A percentile compares a stretch with the other conserved stretches of the same genome.
These are phyloP conservation scores for Chytridium lagenaria DNA, from an alignment of 371 early-diverging fungal genomes.

Conservation along the genomic window DNA sequence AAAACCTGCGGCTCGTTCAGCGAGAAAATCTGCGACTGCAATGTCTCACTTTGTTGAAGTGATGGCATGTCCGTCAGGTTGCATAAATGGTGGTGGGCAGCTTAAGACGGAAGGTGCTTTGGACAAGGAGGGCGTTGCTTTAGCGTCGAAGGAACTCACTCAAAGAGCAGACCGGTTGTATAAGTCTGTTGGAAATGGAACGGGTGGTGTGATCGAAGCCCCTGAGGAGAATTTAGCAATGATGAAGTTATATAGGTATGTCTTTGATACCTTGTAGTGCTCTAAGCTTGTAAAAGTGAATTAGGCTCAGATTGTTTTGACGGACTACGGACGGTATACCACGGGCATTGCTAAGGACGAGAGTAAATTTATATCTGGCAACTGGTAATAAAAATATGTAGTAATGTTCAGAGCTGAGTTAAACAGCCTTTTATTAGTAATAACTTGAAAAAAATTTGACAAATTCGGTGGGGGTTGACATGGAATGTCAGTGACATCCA, in stretches of 20 bases:
- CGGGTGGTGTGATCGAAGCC: not conserved
- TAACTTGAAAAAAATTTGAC: too few species aligned
- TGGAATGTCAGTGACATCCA: too few species aligned
- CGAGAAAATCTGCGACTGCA: not conserved
- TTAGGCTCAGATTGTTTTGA: not conserved
- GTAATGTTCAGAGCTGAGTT: not conserved
- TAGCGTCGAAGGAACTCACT: slow-evolving; percentile 1
- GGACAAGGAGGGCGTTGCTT: not conserved
- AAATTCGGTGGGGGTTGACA: too few species aligned
- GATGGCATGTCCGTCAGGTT: slow-evolving; percentile 95
- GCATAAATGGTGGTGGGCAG: slow-evolving; percentile 94
- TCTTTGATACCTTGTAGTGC: not conserved
- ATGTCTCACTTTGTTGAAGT: slow-evolving; percentile 91
- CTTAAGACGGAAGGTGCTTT: slow-evolving; percentile 45
- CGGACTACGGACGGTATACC: not conserved
- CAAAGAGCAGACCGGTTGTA: slow-evolving; percentile 1
- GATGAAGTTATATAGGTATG: slow-evolving; percentile 2
- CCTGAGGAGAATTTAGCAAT: not conserved
- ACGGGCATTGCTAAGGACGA: slow-evolving; percentile 2
- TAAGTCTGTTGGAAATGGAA: not conserved
- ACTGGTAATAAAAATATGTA: not conserved
- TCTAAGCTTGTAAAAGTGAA: not conserved
- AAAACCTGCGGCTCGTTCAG: slow-evolving; percentile 23
- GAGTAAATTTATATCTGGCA: not conserved
- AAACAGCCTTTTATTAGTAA: too few species aligned